Base-by-base conservation (phyloP, 148 eudicot genomes). In the Silene conica region DNA sequence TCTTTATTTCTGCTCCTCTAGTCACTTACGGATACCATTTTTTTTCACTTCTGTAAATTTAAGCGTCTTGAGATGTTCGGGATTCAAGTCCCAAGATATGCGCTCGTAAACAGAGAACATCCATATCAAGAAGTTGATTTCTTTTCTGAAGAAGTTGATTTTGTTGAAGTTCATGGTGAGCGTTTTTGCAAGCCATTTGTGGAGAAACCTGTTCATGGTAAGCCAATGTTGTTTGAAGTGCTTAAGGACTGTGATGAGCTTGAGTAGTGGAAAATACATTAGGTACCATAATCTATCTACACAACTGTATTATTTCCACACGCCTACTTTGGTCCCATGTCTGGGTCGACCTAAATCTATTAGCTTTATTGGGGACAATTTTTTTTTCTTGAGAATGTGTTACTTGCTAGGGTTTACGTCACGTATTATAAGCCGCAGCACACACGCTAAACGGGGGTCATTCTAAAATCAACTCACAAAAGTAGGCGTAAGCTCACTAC, bases 121-220 rank as follows among this genome's bases (percentile, higher is more conserved):
- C 92, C 96, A 21, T 84, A 73, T 81, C 90, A 92, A 85, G 97
- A 92, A 73, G 76, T 95, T 79, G 97, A 95, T 85, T 92, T 87
- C 81, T 95, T 95, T 85, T 74, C 83, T 45, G 99, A 95, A 85
- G 99, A 87, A 81, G 99, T 90, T 70, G 99, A 95, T 86, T 95
- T 86, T 83, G 92, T 92, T 71, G 94, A 90, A 80, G 99, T 95
- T 58, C 90, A 82, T 55, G 99, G 99, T 28, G 84, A 82, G 65
- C 93, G 94, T 34, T 87, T 95, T 66, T 95, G 89, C 83, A 95
- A 95, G 89, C 99, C 99, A 63, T 95, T 95, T 83, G 99, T 95
- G 79, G 99, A 95, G 86, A 95, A 95, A 77, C 99, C 99, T 77
- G 87, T 95, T 80, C 78, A 90, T 79, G 99, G 99, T 92, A 79